Percentiles rank a stretch among this genome's conserved stretches.
These are phyloP conservation scores for Trichoderma koningiopsis DNA, from an alignment of 2,329 filamentous ascomycete genomes.

Conservation along the genomic window DNA sequence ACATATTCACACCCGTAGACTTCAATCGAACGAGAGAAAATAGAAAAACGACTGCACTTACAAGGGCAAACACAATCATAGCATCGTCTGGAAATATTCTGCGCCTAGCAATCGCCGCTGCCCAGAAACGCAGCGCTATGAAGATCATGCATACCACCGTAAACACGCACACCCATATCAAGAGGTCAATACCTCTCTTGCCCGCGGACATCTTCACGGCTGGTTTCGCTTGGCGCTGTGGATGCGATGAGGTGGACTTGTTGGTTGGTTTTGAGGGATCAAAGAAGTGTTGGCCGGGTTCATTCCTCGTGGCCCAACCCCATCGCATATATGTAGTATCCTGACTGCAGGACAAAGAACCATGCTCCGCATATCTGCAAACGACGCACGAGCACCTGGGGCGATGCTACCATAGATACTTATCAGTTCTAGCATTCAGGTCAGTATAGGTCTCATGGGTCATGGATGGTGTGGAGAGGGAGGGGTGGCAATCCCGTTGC, in stretches of 20 bases:
- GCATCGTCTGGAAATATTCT: slow-evolving; percentile 31
- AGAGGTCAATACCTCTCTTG: neutral
- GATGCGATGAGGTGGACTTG: neutral
- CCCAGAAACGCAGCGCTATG: slow-evolving; percentile 32
- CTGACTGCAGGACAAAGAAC: neutral
- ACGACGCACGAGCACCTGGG: neutral
- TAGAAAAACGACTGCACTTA: slow-evolving; percentile 21
- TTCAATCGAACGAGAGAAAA: neutral
- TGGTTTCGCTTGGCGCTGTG: neutral
- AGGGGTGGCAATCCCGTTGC: neutral
- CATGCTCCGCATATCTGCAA: neutral
- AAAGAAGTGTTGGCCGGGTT: neutral
- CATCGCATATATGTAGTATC: slow-evolving; percentile 11
- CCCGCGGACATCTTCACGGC: neutral
- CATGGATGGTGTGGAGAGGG: neutral
- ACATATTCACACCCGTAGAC: neutral
- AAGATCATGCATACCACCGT: slow-evolving; percentile 25
- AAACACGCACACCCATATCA: slow-evolving; percentile 29
- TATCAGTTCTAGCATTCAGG: neutral
- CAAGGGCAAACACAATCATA: slow-evolving; percentile 30
- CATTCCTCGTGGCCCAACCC: slow-evolving; percentile 1
- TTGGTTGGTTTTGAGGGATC: slow-evolving; percentile 2
- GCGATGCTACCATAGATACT: neutral
- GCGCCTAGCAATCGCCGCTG: slow-evolving; percentile 28
- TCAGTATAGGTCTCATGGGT: neutral